phyloP scores from a whole-genome alignment of 2,329 filamentous ascomycete genomes.

The Pseudocercospora fijiensis region DNA sequence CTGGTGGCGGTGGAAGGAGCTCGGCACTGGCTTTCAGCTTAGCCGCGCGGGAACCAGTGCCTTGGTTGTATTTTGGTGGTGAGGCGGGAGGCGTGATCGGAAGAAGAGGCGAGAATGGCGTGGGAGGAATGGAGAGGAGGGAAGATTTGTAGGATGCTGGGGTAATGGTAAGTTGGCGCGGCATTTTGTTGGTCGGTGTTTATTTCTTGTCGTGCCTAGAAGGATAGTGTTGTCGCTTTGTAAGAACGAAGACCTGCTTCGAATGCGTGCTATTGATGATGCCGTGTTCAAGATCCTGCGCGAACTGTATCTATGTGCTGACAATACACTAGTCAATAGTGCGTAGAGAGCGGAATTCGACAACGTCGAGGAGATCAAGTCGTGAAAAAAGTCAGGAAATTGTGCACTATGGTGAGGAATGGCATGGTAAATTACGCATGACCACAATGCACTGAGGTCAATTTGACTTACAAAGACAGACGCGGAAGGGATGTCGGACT shows the following conservation, averaged over 20 bases:
- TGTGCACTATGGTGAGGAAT: not conserved
- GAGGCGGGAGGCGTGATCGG: constrained; percentile 25
- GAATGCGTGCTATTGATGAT: constrained; percentile 5
- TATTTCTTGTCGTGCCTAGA: not conserved
- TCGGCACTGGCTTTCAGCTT: constrained; percentile 21
- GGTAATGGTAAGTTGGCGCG: constrained; percentile 37
- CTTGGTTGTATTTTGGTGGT: constrained; percentile 8
- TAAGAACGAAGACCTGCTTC: constrained; percentile 30
- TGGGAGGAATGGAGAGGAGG: constrained; percentile 45
- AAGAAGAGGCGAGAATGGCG: constrained; percentile 42
- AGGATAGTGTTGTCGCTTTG: constrained; percentile 1
- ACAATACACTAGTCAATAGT: not conserved
- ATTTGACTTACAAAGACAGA: constrained; percentile 26
- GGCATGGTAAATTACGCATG: constrained; percentile 7
- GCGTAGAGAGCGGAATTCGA: not conserved
- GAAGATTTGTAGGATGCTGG: constrained; percentile 47
- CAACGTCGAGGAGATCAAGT: not conserved
- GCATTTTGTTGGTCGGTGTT: constrained; percentile 25
- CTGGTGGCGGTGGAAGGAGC: constrained; percentile 31
- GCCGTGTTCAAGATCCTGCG: constrained; percentile 2
- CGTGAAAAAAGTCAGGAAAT: not conserved
- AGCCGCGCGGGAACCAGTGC: constrained; percentile 6
- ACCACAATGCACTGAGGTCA: constrained; percentile 11
- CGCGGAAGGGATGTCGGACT: constrained; percentile 8
- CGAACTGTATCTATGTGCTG: constrained; percentile 3